These are phyloP conservation scores for Saitozyma sp. DNA, from an alignment of 768 basidiomycete genomes.

Conservation along the genomic window DNA sequence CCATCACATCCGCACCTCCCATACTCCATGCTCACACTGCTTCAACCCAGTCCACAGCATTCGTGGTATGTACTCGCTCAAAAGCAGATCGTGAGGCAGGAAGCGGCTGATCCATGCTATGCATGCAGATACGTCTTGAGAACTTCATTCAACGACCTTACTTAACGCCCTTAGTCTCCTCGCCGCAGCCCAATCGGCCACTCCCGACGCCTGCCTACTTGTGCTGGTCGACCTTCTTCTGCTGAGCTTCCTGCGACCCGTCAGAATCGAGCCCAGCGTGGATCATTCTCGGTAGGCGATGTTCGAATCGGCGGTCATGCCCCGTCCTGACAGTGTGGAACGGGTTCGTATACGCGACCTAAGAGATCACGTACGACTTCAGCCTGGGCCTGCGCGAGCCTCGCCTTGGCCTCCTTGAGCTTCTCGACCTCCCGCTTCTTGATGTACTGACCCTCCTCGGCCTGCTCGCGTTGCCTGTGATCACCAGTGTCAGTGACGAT, in stretches of 20 bases:
- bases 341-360: neutral
- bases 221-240: slow-evolving; percentile 33
- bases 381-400: slow-evolving; percentile 36
- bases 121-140: too few species aligned
- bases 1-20: too few species aligned
- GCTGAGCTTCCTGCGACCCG: slow-evolving; percentile 22
- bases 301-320: too few species aligned
- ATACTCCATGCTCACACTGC: too few species aligned
- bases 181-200: too few species aligned
- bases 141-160: too few species aligned
- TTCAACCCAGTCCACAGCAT: too few species aligned
- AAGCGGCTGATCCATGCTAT: too few species aligned
- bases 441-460: slow-evolving; percentile 47
- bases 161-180: too few species aligned
- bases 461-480: slow-evolving; percentile 40
- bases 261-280: neutral
- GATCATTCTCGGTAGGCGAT: neutral
- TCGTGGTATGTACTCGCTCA: too few species aligned
- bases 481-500: neutral
- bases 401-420: slow-evolving; percentile 36
- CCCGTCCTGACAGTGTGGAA: neutral
- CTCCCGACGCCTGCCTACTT: neutral
- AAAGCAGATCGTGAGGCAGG: too few species aligned
- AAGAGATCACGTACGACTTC: slow-evolving; percentile 37
- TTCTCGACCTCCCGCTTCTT: slow-evolving; percentile 36